Conservation (phyloP, 2,329 filamentous ascomycete genomes). For the Xylariaceae sp. region DNA sequence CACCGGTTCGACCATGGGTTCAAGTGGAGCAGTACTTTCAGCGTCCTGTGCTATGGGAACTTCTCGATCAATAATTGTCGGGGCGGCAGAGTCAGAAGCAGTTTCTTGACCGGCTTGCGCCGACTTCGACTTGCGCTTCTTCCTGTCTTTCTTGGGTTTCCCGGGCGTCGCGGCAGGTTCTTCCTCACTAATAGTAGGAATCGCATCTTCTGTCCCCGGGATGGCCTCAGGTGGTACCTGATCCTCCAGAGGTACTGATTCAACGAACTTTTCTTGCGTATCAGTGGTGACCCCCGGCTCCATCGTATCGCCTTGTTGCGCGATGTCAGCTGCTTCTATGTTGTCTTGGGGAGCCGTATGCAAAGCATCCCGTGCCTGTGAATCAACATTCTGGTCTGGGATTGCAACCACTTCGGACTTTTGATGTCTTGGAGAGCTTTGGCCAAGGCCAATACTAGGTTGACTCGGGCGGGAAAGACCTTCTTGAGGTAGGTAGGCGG, state of each 20-base stretch:
- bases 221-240: not conserved
- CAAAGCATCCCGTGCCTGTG: not conserved
- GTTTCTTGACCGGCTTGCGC: slow-evolving; percentile 18
- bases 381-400: not conserved
- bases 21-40: not conserved
- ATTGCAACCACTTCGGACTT: not conserved
- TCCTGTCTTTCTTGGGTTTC: slow-evolving; percentile 30
- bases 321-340: not conserved
- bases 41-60: not conserved
- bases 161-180: slow-evolving; percentile 21
- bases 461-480: not conserved
- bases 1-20: slow-evolving; percentile 3
- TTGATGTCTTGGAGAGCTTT: not conserved
- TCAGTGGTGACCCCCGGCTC: not conserved
- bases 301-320: not conserved
- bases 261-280: not conserved
- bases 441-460: not conserved
- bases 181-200: slow-evolving; percentile 10
- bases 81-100: slow-evolving; percentile 7
- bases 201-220: not conserved
- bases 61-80: not conserved
- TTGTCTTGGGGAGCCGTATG: not conserved
- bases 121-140: slow-evolving; percentile 23
- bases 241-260: not conserved
- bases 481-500: not conserved